Base-by-base conservation (phyloP, 140 eudicot genomes). In the Bidens hawaiensis region DNA sequence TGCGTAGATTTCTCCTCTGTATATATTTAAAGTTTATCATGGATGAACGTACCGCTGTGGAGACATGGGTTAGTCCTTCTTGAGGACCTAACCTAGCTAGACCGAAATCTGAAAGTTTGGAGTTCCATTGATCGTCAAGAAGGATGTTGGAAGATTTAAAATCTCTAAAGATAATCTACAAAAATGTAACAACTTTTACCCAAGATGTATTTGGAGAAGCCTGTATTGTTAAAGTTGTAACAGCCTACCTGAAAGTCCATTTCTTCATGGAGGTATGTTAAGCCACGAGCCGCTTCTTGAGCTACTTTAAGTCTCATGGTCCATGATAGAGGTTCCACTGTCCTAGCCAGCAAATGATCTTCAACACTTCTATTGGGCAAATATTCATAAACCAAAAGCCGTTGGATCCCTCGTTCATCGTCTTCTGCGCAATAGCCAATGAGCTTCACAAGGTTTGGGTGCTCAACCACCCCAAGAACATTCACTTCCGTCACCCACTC, bases 101-200 rank as follows among this genome's bases (percentile, higher is more conserved):
- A n/a, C 62, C 23, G n/a, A 55, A 55, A 71, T 87, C 96, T 14
- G 95, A 87, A 42, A 87, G 75, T 81, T 87, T 87, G 7, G 93
- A 88, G 47, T 83, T 87, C 88, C 93, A 87, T 22, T 78, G 78
- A 77, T 78, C 95, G 47, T 87, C 95, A 9, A 87, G 71, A 41
- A 87, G 95, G 55, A 87, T 81, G 61, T 81, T 87, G 26, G 95
- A 83, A 18, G 93, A 83, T 68, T 87, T 83, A 66, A 87, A 83
- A 73, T 87, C 95, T 60, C 93, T 67, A 56, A 81, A 83, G 12
- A 41, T 41, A 42, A 42, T 42, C 48, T 42, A 42, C 18, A 13
- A 42, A 14, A 1, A 42, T n/a, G n/a, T n/a, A 42, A n/a, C 19
- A 56, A 30, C 4, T 25, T 26, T 5, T n/a, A 25, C 56, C 18